Evolutionary conservation across 176 grass and related monocot genomes (phyloP).

Genomic region (Avena insularis): DNA sequence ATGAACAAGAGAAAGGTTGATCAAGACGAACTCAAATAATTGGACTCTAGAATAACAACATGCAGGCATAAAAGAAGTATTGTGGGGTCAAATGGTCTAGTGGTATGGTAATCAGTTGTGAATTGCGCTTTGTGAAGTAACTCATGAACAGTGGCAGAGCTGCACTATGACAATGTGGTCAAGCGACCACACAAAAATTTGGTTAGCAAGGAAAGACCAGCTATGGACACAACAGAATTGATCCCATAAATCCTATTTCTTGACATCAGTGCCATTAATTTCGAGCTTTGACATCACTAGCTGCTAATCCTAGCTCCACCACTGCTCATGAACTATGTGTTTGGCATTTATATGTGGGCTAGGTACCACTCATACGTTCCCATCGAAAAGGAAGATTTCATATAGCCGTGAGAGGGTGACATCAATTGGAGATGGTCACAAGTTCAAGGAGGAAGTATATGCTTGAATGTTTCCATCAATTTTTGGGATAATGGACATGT

Average conservation of each 20-base stretch:
- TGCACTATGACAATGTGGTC: too few species aligned
- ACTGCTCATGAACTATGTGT: neutral
- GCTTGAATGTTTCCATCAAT: neutral
- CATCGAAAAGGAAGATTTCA: neutral
- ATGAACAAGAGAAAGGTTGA: neutral
- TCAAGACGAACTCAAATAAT: neutral
- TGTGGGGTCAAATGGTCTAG: neutral
- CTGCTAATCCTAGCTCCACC: too few species aligned
- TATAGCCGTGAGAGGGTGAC: neutral
- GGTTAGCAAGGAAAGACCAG: too few species aligned
- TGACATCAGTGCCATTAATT: too few species aligned
- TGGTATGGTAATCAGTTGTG: neutral
- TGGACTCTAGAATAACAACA: neutral
- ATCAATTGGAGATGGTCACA: neutral
- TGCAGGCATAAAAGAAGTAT: neutral
- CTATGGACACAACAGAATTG: too few species aligned
- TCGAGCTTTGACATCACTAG: too few species aligned
- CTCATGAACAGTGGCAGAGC: neutral
- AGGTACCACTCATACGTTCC: neutral
- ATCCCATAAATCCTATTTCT: too few species aligned
- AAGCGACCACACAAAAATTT: too few species aligned
- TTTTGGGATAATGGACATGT: neutral
- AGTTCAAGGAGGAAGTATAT: neutral
- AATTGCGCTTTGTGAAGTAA: neutral
- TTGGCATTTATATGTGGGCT: neutral